These are phyloP conservation scores for Cercospora citrullina DNA, from an alignment of 2,329 filamentous ascomycete genomes.

Conservation along the genomic window DNA sequence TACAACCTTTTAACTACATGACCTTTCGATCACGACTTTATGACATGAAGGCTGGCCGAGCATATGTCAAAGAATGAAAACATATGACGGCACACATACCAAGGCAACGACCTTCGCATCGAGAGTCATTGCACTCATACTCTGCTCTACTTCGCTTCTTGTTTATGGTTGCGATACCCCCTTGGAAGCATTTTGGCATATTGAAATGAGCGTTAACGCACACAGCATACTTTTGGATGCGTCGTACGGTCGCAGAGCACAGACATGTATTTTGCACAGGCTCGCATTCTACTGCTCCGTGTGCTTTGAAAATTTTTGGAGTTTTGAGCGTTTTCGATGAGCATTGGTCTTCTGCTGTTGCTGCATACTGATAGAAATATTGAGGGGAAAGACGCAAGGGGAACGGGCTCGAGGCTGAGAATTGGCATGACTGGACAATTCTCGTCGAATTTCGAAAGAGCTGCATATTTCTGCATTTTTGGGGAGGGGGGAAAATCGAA, in stretches of 20 bases:
- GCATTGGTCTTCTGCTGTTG: not conserved
- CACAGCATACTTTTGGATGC: conserved; percentile 2
- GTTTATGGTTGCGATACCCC: conserved; percentile 17
- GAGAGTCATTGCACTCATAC: conserved; percentile 5
- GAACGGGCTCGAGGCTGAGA: not conserved
- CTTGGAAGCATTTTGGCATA: conserved; percentile 4
- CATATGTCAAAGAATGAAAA: conserved; percentile 8
- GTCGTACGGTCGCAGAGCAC: not conserved
- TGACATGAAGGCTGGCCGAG: conserved; percentile 12
- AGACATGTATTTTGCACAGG: not conserved
- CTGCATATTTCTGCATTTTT: not conserved
- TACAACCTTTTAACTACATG: not conserved
- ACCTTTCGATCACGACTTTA: conserved; percentile 17
- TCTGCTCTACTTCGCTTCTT: conserved; percentile 24
- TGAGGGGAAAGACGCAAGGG: not conserved
- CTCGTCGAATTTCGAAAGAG: not conserved
- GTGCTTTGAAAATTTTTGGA: not conserved
- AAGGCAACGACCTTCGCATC: not conserved
- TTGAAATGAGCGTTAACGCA: conserved; percentile 1
- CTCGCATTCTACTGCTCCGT: not conserved
- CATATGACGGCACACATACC: conserved; percentile 1
- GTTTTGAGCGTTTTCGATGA: not conserved
- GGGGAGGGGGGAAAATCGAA: not conserved
- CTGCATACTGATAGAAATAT: not conserved
- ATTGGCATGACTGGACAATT: conserved; percentile 4